phyloP scores from a whole-genome alignment of 352 stramenopile species.

The Phytophthora niederhauseri region DNA sequence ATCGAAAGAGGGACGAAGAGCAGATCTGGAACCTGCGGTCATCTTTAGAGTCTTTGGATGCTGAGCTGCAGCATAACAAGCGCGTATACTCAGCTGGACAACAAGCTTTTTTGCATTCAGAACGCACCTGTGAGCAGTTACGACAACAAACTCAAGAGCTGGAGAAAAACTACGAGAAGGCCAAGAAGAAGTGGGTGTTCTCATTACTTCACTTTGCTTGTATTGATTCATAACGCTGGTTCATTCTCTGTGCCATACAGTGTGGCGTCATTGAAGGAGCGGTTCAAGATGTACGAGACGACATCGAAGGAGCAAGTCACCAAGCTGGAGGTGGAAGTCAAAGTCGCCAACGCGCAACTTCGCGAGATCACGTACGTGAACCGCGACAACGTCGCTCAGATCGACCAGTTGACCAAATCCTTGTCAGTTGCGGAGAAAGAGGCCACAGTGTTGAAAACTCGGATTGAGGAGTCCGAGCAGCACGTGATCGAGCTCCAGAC shows the following conservation, averaged over 20 bases:
- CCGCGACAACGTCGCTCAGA: slow-evolving; percentile 68
- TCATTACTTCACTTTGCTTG: background rate
- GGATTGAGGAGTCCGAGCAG: slow-evolving; percentile 48
- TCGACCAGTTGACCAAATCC: slow-evolving; percentile 64
- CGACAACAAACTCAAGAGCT: slow-evolving; percentile 67
- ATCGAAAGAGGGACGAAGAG: slow-evolving; percentile 70
- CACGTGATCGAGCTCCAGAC: slow-evolving; percentile 45
- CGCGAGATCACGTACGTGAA: slow-evolving; percentile 80
- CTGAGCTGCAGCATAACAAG: slow-evolving; percentile 82
- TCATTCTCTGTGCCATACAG: slow-evolving; percentile 28
- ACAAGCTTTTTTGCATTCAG: slow-evolving; percentile 76
- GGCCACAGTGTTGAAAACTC: slow-evolving; percentile 39
- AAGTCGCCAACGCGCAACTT: slow-evolving; percentile 68
- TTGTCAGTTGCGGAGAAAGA: slow-evolving; percentile 60
- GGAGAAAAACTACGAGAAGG: slow-evolving; percentile 79
- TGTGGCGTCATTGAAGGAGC: slow-evolving; percentile 63
- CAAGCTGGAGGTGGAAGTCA: slow-evolving; percentile 84
- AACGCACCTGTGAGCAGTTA: slow-evolving; percentile 74
- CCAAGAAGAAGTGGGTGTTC: slow-evolving; percentile 65
- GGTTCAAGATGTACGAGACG: slow-evolving; percentile 81
- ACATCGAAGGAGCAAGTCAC: slow-evolving; percentile 80
- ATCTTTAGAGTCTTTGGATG: slow-evolving; percentile 73
- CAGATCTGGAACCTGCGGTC: slow-evolving; percentile 69
- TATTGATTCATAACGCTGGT: background rate
- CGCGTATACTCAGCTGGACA: slow-evolving; percentile 79